phyloP scores from a whole-genome alignment of 495 filamentous ascomycete genomes.

The Talaromyces liani region DNA sequence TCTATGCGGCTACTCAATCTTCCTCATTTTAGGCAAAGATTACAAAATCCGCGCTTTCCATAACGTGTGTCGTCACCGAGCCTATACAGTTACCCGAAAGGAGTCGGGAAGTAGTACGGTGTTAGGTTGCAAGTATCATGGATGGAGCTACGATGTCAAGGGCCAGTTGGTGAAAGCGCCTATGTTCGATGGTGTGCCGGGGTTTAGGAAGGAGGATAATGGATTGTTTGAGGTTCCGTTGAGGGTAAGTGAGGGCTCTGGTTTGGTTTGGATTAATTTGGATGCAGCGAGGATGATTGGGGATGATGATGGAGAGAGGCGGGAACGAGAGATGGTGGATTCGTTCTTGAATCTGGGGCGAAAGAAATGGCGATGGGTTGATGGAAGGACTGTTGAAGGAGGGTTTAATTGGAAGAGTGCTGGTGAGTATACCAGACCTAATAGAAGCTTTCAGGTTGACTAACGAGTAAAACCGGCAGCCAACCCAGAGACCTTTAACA shows the following conservation, averaged over 20 bases:
- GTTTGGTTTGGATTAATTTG: slow-evolving; percentile 38
- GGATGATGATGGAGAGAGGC: slow-evolving; percentile 9
- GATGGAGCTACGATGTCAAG: slow-evolving; percentile 52
- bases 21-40: slow-evolving; percentile 42
- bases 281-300: slow-evolving; percentile 17
- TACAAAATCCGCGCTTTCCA: slow-evolving; percentile 47
- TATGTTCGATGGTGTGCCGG: slow-evolving; percentile 44
- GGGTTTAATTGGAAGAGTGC: slow-evolving; percentile 41
- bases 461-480: background rate
- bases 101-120: slow-evolving; percentile 42
- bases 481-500: slow-evolving; percentile 4
- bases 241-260: slow-evolving; percentile 16
- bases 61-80: slow-evolving; percentile 53
- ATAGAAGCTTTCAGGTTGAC: too few species aligned
- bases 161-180: slow-evolving; percentile 54
- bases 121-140: slow-evolving; percentile 53
- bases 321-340: slow-evolving; percentile 11
- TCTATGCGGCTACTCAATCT: slow-evolving; percentile 41
- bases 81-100: slow-evolving; percentile 47
- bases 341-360: slow-evolving; percentile 5
- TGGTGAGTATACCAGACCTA: slow-evolving; percentile 13
- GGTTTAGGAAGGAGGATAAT: slow-evolving; percentile 49
- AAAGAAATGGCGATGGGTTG: slow-evolving; percentile 19
- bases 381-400: slow-evolving; percentile 29
- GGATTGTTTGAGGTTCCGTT: slow-evolving; percentile 39